Conservation (phyloP, 352 stramenopile species). For the Phytopythium cucurbitacearum region DNA sequence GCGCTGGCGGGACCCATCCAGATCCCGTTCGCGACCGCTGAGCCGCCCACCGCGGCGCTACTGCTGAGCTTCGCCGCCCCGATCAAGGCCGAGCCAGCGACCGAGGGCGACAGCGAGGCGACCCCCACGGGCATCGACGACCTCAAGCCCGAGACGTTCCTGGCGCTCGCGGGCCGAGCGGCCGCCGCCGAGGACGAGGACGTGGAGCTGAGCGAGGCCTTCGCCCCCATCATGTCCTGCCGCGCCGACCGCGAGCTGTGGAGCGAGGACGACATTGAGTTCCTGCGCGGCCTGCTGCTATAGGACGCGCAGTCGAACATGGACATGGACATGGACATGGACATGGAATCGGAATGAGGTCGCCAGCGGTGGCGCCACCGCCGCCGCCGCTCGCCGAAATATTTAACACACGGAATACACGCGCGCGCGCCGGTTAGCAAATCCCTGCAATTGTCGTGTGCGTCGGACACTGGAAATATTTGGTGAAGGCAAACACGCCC, state of each 20-base stretch:
- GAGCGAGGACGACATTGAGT: conserved; percentile 80
- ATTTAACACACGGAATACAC: too few species aligned
- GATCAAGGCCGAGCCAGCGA: neutral
- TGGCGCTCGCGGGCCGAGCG: conserved; percentile 23
- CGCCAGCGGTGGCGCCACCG: too few species aligned
- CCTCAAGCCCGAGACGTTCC: conserved; percentile 49
- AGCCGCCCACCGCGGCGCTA: conserved; percentile 4
- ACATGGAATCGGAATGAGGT: too few species aligned
- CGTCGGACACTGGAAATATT: too few species aligned
- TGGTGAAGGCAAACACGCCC: too few species aligned
- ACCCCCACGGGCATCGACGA: conserved; percentile 61
- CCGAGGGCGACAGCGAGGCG: conserved; percentile 17
- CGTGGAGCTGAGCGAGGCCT: conserved; percentile 27
- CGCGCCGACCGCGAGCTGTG: conserved; percentile 54
- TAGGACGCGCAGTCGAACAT: conserved; percentile 15
- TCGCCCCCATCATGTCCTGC: conserved; percentile 43
- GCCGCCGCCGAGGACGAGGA: conserved; percentile 22
- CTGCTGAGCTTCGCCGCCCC: conserved; percentile 2
- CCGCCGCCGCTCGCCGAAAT: too few species aligned
- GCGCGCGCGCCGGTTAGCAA: too few species aligned
- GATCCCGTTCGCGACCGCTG: conserved; percentile 15
- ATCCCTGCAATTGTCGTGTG: too few species aligned
- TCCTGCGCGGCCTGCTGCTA: conserved; percentile 70
- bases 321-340: too few species aligned
- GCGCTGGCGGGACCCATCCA: conserved; percentile 41